Evolutionary conservation across 139 green algal genomes (phyloP), one percentile per base, ranked within the genome.

Genomic region (Yamagishiella unicocca): DNA sequence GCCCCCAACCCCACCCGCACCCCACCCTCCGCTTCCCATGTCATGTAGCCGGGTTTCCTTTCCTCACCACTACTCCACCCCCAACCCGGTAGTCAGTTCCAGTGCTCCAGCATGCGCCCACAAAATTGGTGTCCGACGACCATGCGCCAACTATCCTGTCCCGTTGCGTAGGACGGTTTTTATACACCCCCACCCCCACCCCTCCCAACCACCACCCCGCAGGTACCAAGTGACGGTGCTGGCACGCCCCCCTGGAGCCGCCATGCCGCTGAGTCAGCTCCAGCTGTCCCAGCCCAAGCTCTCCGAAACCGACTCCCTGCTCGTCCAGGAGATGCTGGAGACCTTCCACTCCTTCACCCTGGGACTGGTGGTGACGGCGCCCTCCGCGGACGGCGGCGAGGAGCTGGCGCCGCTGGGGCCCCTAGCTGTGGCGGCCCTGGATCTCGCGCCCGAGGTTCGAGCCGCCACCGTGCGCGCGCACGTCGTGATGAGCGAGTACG

Each of bases 291-390:
- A 21, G 21, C 17, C 22, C 10, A 38, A 85, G 40, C 19, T 50
- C 58, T 43, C 33, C 55, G 78, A 75, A 33, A 85, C 62, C 1
- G 62, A 85, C 40, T 55, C 77, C 4, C 38, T 84, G 77, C 55
- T 84, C 27, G 77, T 84, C 5, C 77, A 84, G 38, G 77, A 84
- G 55, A 73, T 84, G 77, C 9, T 84, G 29, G 77, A 84, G 38
- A 73, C 55, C 0, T 85, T 85, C 61, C 79, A 85, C n/a, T n/a
- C 79, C 4, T 85, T 75, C 42, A 46, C 40, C 10, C 29, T 75
- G 1, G 61, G 29, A 5, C 77, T 84, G 53, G 24, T 35, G 53
- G 37, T 55, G 78, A n/a, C 19, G 58, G 35, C 78, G 42, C 35
- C 29, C 8, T 12, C 58, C 29, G 40, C 0, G 74, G 40, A 7